A percentile compares a stretch with the other conserved stretches of the same genome.
Evolutionary conservation across 495 filamentous ascomycete genomes (phyloP).

Genomic region (Echria macrotheca): DNA sequence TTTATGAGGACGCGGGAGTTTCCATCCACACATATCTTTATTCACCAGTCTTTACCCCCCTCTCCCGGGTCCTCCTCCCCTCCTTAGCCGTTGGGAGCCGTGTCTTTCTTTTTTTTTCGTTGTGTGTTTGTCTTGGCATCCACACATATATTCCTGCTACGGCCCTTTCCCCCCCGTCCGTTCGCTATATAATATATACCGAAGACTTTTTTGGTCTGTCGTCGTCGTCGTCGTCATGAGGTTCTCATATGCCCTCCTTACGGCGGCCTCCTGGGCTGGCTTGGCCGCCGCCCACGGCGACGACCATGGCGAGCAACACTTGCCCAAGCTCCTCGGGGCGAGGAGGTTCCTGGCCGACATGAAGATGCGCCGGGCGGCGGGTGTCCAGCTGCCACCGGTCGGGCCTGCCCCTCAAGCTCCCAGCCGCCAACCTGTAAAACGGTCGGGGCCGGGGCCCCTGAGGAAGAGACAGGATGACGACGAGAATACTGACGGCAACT

Average conservation of each 20-base stretch:
- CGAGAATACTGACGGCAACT: conserved; percentile 25
- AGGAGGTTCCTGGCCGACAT: conserved; percentile 31
- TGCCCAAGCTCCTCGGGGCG: conserved; percentile 33
- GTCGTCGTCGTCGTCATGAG: conserved; percentile 35
- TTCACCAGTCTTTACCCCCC: too few species aligned
- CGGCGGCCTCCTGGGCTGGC: conserved; percentile 20
- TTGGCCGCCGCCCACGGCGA: conserved; percentile 26
- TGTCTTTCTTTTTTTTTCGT: neutral
- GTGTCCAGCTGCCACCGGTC: neutral
- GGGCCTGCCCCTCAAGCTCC: conserved; percentile 3
- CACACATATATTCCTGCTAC: too few species aligned
- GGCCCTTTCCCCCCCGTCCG: too few species aligned
- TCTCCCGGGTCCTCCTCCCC: neutral
- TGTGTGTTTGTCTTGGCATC: too few species aligned
- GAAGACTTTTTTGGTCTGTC: too few species aligned
- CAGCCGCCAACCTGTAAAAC: conserved; percentile 6
- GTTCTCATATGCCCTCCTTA: conserved; percentile 24
- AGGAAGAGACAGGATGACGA: conserved; percentile 16
- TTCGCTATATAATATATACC: too few species aligned
- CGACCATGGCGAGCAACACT: conserved; percentile 25
- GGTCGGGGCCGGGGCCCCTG: neutral
- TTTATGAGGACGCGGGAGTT: too few species aligned
- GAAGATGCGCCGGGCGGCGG: conserved; percentile 16
- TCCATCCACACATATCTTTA: too few species aligned
- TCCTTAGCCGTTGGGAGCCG: conserved; percentile 7